Evolutionary conservation across 148 eudicot species (phyloP).

Genomic region (Silene uniflora): DNA sequence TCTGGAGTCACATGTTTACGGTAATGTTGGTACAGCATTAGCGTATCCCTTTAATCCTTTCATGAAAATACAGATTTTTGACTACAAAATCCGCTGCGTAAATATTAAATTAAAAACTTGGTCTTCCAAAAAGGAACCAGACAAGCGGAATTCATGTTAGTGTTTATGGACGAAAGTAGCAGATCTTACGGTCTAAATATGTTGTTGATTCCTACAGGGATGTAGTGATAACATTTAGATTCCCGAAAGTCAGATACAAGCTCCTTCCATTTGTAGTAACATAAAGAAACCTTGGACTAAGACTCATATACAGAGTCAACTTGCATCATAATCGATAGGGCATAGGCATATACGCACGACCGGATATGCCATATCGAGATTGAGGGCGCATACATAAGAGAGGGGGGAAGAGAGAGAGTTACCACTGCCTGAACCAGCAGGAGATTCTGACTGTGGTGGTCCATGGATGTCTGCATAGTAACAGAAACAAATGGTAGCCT

Average conservation of each 20-base stretch:
- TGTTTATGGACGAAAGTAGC: background rate
- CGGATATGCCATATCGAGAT: background rate
- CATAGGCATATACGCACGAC: background rate
- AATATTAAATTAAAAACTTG: too few species aligned
- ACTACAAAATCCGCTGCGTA: too few species aligned
- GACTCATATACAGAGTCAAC: background rate
- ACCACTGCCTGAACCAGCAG: conserved; percentile 5
- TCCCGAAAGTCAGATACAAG: background rate
- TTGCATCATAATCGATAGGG: background rate
- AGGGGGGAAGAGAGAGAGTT: background rate
- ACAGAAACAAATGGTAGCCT: background rate
- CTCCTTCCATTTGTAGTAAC: background rate
- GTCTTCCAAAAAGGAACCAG: too few species aligned
- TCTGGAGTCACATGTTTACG: background rate
- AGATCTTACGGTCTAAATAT: background rate
- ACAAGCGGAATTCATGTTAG: background rate
- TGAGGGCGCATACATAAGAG: background rate
- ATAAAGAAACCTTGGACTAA: background rate
- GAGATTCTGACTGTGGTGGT: conserved; percentile 5
- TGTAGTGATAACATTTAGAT: background rate
- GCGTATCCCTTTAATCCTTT: background rate
- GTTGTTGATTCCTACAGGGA: background rate
- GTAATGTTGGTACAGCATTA: background rate
- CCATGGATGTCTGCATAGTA: conserved; percentile 9
- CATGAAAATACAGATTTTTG: background rate